Evolutionary conservation across 768 basidiomycete species (phyloP), one percentile per base, ranked within the genome.

Genomic region (Clitopilus passeckerianus): DNA sequence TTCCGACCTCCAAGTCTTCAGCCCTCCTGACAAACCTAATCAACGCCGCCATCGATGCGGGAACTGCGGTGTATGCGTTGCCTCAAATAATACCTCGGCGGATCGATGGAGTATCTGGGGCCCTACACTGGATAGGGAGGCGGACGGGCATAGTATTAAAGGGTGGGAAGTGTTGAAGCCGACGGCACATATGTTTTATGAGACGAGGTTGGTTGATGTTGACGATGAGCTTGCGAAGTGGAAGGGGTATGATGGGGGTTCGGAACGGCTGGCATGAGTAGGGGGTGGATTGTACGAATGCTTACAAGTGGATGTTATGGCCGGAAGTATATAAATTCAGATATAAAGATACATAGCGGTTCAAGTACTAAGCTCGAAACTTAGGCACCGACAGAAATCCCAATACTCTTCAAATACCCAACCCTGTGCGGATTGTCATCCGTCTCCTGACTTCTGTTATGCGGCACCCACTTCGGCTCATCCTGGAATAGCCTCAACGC

Each of bases 401-500:
- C 67, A 22, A 89, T 72, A 53, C 65, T 75, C 64, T 78, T 73
- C 59, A 91, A 69, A 66, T 94, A 93, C 9, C 80, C 76, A 8
- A 83, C 23, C 16, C 93, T 77, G 72, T 80, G 80, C 5, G 77
- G 76, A 67, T 92, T 93, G 20, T 54, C 65, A 41, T 94, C 93
- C 0, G 89, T 89, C 20, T 77, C 77, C 0, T 66, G 58, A 50
- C 79, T 75, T 18, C 93, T 83, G 66, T 89, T 86, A 70, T 91
- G 74, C 0, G 93, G 90, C 0, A 83, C 77, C 94, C 95, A 97
- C 70, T 93, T 95, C 14, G 93, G 93, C 66, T 93, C 92, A 59
- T 95, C 93, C 91, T 94, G 85, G 85, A 95, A 97, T 56, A 97
- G 77, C 7, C 94, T 81, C 71, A 94, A 77, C 0, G 89, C 89